A percentile compares a stretch with the other conserved stretches of the same genome.
phyloP scores from a whole-genome alignment of 805 yeast genomes.

The Suhomyces faveliae region DNA sequence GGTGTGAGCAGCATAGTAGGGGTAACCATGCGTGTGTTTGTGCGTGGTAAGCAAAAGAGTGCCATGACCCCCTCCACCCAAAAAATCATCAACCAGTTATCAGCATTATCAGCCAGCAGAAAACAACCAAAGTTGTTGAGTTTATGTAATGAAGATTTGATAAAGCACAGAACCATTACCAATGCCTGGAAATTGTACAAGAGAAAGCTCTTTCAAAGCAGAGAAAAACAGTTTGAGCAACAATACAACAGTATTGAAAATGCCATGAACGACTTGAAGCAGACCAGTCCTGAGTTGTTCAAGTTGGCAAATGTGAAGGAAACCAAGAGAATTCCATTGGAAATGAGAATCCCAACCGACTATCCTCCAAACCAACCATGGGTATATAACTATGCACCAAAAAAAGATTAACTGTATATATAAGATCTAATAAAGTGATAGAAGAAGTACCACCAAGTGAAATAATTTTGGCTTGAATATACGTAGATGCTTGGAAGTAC shows the following conservation, averaged over 20 bases:
- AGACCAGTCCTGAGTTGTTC: conserved; percentile 53
- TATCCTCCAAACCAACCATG: conserved; percentile 81
- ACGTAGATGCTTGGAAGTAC: too few relatives aligned
- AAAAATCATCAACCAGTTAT: conserved; percentile 55
- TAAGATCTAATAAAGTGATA: neutral
- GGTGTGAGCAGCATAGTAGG: neutral
- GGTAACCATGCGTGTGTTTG: conserved; percentile 15
- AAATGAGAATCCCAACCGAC: conserved; percentile 84
- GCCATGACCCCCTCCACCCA: conserved; percentile 37
- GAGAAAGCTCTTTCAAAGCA: conserved; percentile 47
- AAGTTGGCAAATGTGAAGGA: conserved; percentile 60
- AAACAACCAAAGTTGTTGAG: conserved; percentile 84
- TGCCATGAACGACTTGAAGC: conserved; percentile 72
- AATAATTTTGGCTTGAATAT: too few relatives aligned
- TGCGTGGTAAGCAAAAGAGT: conserved; percentile 32
- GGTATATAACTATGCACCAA: conserved; percentile 51
- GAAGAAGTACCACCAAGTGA: neutral
- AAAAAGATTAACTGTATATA: conserved; percentile 1
- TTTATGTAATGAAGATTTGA: conserved; percentile 72
- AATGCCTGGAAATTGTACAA: conserved; percentile 76
- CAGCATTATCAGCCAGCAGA: conserved; percentile 82
- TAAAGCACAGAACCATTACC: conserved; percentile 79
- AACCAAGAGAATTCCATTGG: conserved; percentile 70
- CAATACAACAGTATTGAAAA: conserved; percentile 66
- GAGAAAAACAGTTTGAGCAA: conserved; percentile 40